Percentiles rank a stretch among this genome's conserved stretches.
These are phyloP conservation scores for Penicillium crustosum DNA, from an alignment of 2,329 filamentous ascomycete species.

Conservation along the genomic window DNA sequence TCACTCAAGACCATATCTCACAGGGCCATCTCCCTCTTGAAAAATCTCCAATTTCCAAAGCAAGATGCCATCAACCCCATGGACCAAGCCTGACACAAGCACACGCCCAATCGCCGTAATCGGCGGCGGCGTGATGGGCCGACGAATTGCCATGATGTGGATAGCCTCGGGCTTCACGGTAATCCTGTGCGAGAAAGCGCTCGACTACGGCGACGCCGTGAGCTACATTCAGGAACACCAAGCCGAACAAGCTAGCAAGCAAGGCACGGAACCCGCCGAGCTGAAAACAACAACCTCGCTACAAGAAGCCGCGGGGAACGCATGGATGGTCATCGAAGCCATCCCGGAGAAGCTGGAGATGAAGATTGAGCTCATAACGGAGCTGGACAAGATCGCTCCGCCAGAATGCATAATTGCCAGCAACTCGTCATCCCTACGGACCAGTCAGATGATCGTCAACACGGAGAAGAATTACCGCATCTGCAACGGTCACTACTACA, in stretches of 20 bases:
- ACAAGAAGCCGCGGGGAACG: conserved; percentile 12
- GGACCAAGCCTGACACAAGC: conserved; percentile 21
- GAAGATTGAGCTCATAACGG: conserved; percentile 17
- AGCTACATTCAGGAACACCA: conserved; percentile 17
- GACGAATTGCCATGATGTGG: conserved; percentile 27
- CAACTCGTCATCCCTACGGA: conserved; percentile 21
- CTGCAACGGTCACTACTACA: conserved; percentile 24
- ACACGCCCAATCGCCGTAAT: conserved; percentile 24
- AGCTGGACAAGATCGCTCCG: conserved; percentile 14
- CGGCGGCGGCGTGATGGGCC: conserved; percentile 24
- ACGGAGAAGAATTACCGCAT: conserved; percentile 24
- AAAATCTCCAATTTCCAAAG: not conserved
- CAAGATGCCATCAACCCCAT: conserved; percentile 18
- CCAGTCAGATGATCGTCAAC: conserved; percentile 21
- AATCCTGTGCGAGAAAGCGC: conserved; percentile 19
- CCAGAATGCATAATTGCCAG: conserved; percentile 18
- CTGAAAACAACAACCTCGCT: conserved; percentile 11
- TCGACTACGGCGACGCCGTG: conserved; percentile 10
- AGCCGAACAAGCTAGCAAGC: conserved; percentile 16
- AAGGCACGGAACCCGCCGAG: conserved; percentile 13
- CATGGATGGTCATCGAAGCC: conserved; percentile 23
- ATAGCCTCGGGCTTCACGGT: conserved; percentile 16
- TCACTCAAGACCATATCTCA: not conserved
- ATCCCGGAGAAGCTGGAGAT: conserved; percentile 20
- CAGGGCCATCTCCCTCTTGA: not conserved